These are phyloP conservation scores for Cytospora leucostoma DNA, from an alignment of 2,329 filamentous ascomycete species.

Conservation along the genomic window DNA sequence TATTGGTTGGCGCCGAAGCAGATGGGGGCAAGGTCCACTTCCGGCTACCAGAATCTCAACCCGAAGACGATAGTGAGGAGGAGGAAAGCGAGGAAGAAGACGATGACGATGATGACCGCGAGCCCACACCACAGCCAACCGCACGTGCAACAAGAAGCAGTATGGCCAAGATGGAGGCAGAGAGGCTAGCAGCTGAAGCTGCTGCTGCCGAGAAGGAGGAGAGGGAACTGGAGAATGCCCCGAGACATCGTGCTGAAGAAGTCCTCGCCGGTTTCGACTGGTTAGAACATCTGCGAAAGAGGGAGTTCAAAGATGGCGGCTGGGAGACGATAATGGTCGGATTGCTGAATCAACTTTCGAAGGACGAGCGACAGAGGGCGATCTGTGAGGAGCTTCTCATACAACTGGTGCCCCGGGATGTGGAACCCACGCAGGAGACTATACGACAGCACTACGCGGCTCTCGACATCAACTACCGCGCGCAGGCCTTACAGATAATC, in stretches of 20 bases:
- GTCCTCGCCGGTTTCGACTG: constrained; percentile 75
- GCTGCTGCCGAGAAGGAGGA: constrained; percentile 55
- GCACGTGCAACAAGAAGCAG: constrained; percentile 82
- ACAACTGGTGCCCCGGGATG: constrained; percentile 76
- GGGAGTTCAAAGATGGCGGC: constrained; percentile 83
- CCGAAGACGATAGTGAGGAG: constrained; percentile 68
- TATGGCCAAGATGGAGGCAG: constrained; percentile 77
- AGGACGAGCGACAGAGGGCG: constrained; percentile 68
- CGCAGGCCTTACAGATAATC: constrained; percentile 79
- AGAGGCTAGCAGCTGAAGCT: constrained; percentile 63
- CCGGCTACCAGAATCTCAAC: constrained; percentile 72
- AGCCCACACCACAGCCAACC: constrained; percentile 67
- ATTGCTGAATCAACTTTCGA: constrained; percentile 80
- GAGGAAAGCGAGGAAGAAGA: constrained; percentile 62
- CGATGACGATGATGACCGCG: constrained; percentile 58
- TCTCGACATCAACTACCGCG: constrained; percentile 81
- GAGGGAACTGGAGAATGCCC: constrained; percentile 48
- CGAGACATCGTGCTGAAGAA: constrained; percentile 71
- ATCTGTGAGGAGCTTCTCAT: constrained; percentile 77
- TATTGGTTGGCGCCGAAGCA: constrained; percentile 73
- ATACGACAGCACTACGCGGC: constrained; percentile 70
- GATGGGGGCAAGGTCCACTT: constrained; percentile 80
- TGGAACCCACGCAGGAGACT: constrained; percentile 74
- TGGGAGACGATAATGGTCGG: constrained; percentile 92
- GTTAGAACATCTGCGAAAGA: constrained; percentile 79